These are phyloP conservation scores for Mycogone perniciosa DNA, from an alignment of 2,329 filamentous ascomycete genomes.

Conservation along the genomic window DNA sequence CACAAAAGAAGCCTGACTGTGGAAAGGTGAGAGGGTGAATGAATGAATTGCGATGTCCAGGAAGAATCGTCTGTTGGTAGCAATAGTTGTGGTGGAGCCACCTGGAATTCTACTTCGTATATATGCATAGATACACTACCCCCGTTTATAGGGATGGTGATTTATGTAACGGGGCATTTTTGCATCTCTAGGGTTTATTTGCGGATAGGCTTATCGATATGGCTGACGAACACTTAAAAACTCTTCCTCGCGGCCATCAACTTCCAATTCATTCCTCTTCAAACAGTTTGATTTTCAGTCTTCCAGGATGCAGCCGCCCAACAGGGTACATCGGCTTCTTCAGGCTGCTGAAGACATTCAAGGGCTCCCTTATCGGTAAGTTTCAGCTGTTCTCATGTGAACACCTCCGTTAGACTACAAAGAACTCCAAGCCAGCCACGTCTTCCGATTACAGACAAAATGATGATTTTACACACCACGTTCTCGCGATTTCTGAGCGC, in stretches of 20 bases:
- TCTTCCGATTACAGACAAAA: conserved; percentile 10
- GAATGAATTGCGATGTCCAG: no score
- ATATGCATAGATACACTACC: not conserved
- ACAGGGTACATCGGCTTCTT: no score
- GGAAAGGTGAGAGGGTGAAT: no score
- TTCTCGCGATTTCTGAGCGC: conserved; percentile 58
- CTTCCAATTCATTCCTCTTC: not conserved
- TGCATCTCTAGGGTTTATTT: not conserved
- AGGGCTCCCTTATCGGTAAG: not conserved
- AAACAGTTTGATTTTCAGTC: not conserved
- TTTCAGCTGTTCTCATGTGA: not conserved
- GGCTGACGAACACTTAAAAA: conserved; percentile 1
- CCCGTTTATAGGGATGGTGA: not conserved
- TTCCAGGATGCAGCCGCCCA: no score
- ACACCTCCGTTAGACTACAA: no score
- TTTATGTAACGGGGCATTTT: not conserved
- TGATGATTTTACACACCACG: conserved; percentile 54
- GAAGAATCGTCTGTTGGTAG: no score
- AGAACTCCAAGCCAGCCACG: not conserved
- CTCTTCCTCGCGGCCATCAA: not conserved
- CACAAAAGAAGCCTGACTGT: no score
- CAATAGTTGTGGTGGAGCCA: no score
- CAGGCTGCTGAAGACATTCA: no score
- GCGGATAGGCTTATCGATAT: conserved; percentile 10
- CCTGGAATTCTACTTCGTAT: no score